These are phyloP conservation scores for Senna siamea DNA, from an alignment of 306 rosid species.

Conservation along the genomic window DNA sequence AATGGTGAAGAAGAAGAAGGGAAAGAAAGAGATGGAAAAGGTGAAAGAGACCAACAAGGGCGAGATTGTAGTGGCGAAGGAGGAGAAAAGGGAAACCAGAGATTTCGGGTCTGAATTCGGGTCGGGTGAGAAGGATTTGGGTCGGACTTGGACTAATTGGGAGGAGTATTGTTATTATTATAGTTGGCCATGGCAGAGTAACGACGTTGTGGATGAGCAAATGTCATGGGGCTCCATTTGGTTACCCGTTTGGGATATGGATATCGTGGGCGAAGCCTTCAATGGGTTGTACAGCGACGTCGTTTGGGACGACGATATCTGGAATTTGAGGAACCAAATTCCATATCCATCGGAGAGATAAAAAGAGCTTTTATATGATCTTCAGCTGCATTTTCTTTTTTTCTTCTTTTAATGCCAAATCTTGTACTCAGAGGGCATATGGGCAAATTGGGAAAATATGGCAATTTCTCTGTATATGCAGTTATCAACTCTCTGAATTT, in stretches of 20 bases:
- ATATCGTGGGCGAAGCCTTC: constrained; percentile 52
- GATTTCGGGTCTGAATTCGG: neutral
- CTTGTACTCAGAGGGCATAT: no score
- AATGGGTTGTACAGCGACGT: constrained; percentile 52
- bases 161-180: constrained; percentile 44
- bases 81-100: constrained; percentile 31
- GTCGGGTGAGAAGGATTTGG: neutral
- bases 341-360: no score
- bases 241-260: constrained; percentile 67
- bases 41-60: constrained; percentile 31
- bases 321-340: constrained; percentile 58
- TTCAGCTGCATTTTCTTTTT: no score
- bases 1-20: constrained; percentile 45
- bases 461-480: no score
- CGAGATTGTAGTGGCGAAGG: neutral
- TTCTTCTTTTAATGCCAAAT: no score
- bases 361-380: no score
- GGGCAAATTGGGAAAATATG: no score
- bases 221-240: constrained; percentile 77
- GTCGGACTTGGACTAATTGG: constrained; percentile 29
- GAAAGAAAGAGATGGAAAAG: constrained; percentile 43
- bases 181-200: constrained; percentile 44
- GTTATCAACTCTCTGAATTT: no score
- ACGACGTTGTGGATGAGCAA: constrained; percentile 57
- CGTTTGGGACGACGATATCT: constrained; percentile 73